Evolutionary conservation across 2,329 filamentous ascomycete species (phyloP).

Genomic region (Emergomyces pasteurianus): DNA sequence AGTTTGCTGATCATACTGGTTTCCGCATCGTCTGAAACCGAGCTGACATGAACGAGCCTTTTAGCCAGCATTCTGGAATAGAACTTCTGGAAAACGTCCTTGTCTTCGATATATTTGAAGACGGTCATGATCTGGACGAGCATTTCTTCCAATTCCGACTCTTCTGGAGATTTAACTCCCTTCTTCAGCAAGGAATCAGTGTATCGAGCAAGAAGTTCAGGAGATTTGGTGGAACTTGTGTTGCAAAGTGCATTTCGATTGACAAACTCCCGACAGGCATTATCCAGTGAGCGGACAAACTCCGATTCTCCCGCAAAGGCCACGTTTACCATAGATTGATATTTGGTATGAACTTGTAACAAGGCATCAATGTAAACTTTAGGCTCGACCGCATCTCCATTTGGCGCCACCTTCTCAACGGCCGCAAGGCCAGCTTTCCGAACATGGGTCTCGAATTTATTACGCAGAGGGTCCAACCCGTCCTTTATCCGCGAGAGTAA

Average conservation of each 20-base stretch:
- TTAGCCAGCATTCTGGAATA: constrained; percentile 95
- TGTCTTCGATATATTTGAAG: constrained; percentile 99
- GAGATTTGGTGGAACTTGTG: constrained; percentile 82
- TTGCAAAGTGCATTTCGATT: constrained; percentile 97
- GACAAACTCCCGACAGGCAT: constrained; percentile 94
- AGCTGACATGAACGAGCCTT: constrained; percentile 86
- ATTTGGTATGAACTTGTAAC: constrained; percentile 87
- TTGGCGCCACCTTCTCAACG: constrained; percentile 79
- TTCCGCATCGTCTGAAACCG: constrained; percentile 92
- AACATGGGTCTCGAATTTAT: constrained; percentile 84
- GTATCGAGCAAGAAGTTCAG: constrained; percentile 90
- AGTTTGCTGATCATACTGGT: constrained; percentile 99
- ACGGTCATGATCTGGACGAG: constrained; percentile 95
- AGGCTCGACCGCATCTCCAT: constrained; percentile 82
- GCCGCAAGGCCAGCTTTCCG: constrained; percentile 77
- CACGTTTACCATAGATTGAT: constrained; percentile 78
- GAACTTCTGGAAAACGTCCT: constrained; percentile 99
- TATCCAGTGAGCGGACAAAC: constrained; percentile 90
- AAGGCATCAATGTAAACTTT: constrained; percentile 95
- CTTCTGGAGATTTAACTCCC: constrained; percentile 73
- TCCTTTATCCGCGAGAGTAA: constrained; percentile 81
- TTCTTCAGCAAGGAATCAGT: constrained; percentile 87
- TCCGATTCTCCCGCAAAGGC: constrained; percentile 94
- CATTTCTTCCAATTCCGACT: constrained; percentile 81
- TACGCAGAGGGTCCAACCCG: constrained; percentile 76